These are phyloP conservation scores for Claviceps digitariae DNA, from an alignment of 2,329 filamentous ascomycete genomes.

Conservation along the genomic window DNA sequence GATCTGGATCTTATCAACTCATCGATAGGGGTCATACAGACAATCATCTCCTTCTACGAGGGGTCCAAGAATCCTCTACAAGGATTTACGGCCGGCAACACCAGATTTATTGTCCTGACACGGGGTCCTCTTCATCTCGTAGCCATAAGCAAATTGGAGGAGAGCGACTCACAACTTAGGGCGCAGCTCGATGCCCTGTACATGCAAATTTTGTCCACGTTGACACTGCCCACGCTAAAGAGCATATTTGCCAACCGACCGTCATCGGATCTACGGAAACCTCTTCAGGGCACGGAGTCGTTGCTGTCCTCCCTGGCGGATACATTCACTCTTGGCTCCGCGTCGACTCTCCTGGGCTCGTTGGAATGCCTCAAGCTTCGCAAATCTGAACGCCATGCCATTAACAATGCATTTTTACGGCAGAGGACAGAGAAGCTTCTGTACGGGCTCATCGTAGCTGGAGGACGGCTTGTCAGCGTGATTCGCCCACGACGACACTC, in stretches of 20 bases:
- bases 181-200: slow-evolving; percentile 87
- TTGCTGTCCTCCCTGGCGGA: slow-evolving; percentile 86
- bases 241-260: slow-evolving; percentile 81
- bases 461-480: slow-evolving; percentile 85
- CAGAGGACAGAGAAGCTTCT: slow-evolving; percentile 64
- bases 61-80: slow-evolving; percentile 62
- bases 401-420: slow-evolving; percentile 80
- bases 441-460: slow-evolving; percentile 87
- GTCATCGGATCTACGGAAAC: slow-evolving; percentile 84
- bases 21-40: slow-evolving; percentile 91
- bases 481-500: slow-evolving; percentile 90
- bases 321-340: slow-evolving; percentile 85
- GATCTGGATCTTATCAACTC: slow-evolving; percentile 81
- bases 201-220: slow-evolving; percentile 93
- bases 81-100: slow-evolving; percentile 75
- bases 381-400: slow-evolving; percentile 71
- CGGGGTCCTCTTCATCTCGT: slow-evolving; percentile 86
- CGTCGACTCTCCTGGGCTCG: slow-evolving; percentile 75
- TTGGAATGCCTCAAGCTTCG: slow-evolving; percentile 87
- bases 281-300: slow-evolving; percentile 80
- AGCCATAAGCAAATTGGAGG: slow-evolving; percentile 81
- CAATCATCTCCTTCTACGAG: slow-evolving; percentile 94
- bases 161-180: slow-evolving; percentile 79
- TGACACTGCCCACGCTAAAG: slow-evolving; percentile 76
- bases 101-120: slow-evolving; percentile 73